These are phyloP conservation scores for Mortierella sp. DNA, from an alignment of 371 early-diverging fungal species.

Conservation along the genomic window DNA sequence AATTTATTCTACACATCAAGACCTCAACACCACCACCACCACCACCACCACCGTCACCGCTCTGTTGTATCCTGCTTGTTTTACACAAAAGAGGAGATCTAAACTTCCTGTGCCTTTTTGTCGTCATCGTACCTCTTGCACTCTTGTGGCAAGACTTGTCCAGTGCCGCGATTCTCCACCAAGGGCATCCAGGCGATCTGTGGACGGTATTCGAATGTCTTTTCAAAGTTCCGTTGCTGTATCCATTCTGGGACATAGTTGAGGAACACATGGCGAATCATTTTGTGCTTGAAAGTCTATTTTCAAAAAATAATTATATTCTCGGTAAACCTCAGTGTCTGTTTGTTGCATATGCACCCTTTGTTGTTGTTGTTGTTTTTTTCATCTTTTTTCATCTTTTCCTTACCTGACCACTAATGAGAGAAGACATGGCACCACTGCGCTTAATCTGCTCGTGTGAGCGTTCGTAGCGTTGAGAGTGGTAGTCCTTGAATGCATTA, in stretches of 20 bases:
- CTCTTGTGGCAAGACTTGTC: slow-evolving; percentile 13
- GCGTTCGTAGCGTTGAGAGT: slow-evolving; percentile 11
- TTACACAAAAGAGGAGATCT: too few relatives aligned
- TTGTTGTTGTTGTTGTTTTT: too few relatives aligned
- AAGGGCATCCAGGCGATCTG: slow-evolving; percentile 17
- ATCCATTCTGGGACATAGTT: slow-evolving; percentile 16
- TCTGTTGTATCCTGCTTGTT: too few relatives aligned
- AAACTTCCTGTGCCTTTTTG: not conserved
- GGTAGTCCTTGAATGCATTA: slow-evolving; percentile 22
- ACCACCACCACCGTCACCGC: too few relatives aligned
- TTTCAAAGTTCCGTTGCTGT: not conserved
- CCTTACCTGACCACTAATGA: slow-evolving; percentile 19
- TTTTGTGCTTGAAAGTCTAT: slow-evolving; percentile 1
- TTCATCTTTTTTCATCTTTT: too few relatives aligned
- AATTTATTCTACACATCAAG: too few relatives aligned
- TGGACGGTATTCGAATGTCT: slow-evolving; percentile 17
- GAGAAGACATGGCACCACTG: slow-evolving; percentile 13
- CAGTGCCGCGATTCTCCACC: slow-evolving; percentile 9
- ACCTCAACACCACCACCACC: too few relatives aligned
- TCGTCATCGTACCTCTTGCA: not conserved
- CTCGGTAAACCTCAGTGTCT: not conserved
- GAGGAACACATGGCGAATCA: slow-evolving; percentile 7
- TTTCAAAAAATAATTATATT: not conserved
- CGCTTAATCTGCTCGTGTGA: slow-evolving; percentile 7
- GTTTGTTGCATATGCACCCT: not conserved